phyloP scores from a whole-genome alignment of 441 rosid species.

The Corymbia calophylla region DNA sequence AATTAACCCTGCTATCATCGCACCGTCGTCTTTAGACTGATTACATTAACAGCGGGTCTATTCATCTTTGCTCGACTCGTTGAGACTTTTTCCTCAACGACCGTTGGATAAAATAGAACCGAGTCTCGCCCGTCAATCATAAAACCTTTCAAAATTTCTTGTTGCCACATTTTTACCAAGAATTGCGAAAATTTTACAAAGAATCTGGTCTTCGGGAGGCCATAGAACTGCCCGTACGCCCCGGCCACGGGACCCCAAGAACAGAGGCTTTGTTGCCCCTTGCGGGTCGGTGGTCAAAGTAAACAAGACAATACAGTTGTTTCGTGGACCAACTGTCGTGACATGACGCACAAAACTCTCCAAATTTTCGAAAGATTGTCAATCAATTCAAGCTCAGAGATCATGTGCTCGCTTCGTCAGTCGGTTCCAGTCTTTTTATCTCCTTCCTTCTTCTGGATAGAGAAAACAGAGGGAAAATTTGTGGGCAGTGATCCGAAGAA shows the following conservation, averaged over 20 bases:
- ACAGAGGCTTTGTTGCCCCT: background rate
- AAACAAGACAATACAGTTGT: background rate
- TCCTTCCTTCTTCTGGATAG: background rate
- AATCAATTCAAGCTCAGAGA: background rate
- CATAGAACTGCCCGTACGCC: slow-evolving; percentile 9
- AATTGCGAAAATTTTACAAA: background rate
- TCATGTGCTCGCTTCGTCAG: background rate
- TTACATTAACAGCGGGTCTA: background rate
- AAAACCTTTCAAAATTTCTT: background rate
- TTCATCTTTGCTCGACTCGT: background rate
- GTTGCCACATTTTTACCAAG: background rate
- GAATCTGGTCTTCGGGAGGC: background rate
- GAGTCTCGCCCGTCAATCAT: background rate
- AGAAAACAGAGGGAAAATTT: background rate
- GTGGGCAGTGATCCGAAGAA: background rate
- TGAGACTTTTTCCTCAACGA: background rate
- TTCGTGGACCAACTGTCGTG: background rate
- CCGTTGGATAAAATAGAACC: background rate
- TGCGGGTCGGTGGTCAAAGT: background rate
- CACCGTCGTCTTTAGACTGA: background rate
- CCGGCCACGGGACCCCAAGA: background rate
- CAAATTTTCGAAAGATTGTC: background rate
- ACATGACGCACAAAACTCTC: background rate
- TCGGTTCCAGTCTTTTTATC: background rate
- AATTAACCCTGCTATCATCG: background rate